phyloP scores from a whole-genome alignment of 2,329 filamentous ascomycete genomes.

The Lachnellula cervina region DNA sequence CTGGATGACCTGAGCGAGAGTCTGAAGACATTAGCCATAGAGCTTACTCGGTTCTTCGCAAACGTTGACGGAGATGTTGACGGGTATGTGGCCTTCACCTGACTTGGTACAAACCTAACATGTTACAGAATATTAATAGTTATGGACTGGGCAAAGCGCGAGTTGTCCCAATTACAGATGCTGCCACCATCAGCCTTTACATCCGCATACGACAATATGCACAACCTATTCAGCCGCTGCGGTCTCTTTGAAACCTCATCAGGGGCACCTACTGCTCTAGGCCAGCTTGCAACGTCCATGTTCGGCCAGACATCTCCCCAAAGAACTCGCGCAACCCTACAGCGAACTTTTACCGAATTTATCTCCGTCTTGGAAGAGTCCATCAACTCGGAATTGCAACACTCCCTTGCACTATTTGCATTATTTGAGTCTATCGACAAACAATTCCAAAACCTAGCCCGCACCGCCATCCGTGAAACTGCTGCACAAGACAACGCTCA shows the following conservation, averaged over 20 bases:
- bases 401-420: conserved; percentile 73
- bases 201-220: conserved; percentile 75
- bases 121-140: conserved; percentile 71
- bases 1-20: conserved; percentile 82
- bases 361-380: conserved; percentile 82
- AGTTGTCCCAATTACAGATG: conserved; percentile 66
- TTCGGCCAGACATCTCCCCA: conserved; percentile 80
- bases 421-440: conserved; percentile 91
- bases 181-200: conserved; percentile 60
- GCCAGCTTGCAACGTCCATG: conserved; percentile 62
- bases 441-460: conserved; percentile 83
- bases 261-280: conserved; percentile 62
- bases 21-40: conserved; percentile 76
- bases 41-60: conserved; percentile 88
- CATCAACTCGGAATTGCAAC: conserved; percentile 76
- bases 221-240: conserved; percentile 65
- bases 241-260: conserved; percentile 53
- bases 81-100: conserved; percentile 44
- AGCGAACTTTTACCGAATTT: conserved; percentile 84
- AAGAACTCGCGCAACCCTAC: conserved; percentile 72
- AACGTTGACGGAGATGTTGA: conserved; percentile 93
- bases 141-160: conserved; percentile 92
- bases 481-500: conserved; percentile 76
- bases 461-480: conserved; percentile 78
- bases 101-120: conserved; percentile 17